Conservation (phyloP, 352 stramenopile species). For the Aphanomyces invadans region DNA sequence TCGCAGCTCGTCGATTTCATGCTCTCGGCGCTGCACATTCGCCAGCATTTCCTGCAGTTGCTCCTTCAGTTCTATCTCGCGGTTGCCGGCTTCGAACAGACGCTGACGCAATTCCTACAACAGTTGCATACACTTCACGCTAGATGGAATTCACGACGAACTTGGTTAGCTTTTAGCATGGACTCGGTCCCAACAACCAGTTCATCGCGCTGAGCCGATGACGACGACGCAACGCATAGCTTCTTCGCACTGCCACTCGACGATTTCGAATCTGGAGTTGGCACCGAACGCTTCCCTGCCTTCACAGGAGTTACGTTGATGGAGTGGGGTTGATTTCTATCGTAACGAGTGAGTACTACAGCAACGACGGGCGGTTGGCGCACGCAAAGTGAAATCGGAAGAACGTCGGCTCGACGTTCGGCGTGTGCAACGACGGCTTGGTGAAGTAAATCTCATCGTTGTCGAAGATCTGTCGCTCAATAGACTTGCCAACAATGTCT, state of each 20-base stretch:
- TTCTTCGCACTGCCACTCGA: slow-evolving; percentile 22
- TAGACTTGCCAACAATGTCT: slow-evolving; percentile 13
- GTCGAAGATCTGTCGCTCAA: slow-evolving; percentile 6
- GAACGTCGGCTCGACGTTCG: slow-evolving; percentile 12
- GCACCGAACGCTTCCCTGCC: background rate
- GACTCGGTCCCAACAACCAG: slow-evolving; percentile 17
- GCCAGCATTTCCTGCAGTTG: slow-evolving; percentile 15
- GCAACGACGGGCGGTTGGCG: background rate
- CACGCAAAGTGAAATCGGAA: slow-evolving; percentile 19
- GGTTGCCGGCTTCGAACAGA: slow-evolving; percentile 14
- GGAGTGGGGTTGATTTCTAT: background rate
- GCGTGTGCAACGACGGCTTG: slow-evolving; percentile 13
- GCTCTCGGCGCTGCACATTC: slow-evolving; percentile 1
- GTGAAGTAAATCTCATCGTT: slow-evolving; percentile 24
- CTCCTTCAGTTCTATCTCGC: slow-evolving; percentile 13
- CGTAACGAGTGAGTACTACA: background rate
- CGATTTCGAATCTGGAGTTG: slow-evolving; percentile 11
- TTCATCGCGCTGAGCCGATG: slow-evolving; percentile 15
- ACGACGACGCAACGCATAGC: slow-evolving; percentile 12
- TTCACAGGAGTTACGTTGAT: background rate
- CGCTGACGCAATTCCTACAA: slow-evolving; percentile 18
- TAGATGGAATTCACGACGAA: background rate
- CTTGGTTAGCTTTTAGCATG: slow-evolving; percentile 22
- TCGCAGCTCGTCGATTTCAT: background rate
- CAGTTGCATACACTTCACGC: no score